These are phyloP conservation scores for Trichoderma aggressivum DNA, from an alignment of 2,329 filamentous ascomycete species.

Conservation along the genomic window DNA sequence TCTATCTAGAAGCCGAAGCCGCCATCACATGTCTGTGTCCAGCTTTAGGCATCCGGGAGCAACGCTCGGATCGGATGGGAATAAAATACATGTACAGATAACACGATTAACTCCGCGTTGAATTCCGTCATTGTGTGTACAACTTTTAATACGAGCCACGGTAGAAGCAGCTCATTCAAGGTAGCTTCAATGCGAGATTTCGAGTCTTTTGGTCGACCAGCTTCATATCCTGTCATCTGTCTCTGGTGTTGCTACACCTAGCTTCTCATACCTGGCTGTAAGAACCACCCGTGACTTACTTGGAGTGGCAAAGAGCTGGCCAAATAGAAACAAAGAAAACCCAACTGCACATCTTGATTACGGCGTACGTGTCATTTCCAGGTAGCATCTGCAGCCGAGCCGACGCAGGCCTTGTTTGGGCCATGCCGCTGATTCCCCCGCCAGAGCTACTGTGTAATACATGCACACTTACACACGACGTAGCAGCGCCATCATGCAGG, in stretches of 20 bases:
- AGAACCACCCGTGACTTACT: not conserved
- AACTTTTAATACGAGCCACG: not conserved
- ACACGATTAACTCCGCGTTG: not conserved
- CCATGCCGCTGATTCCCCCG: not conserved
- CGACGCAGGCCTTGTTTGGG: not conserved
- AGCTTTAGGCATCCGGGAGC: not conserved
- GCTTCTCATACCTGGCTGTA: not conserved
- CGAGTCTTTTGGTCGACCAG: not conserved
- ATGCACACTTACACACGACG: not conserved
- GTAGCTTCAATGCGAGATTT: not conserved
- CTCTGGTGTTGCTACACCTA: not conserved
- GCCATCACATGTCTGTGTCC: not conserved
- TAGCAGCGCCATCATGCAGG: slow-evolving; percentile 2
- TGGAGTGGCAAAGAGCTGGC: not conserved
- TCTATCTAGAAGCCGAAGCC: not conserved
- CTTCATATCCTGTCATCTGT: not conserved
- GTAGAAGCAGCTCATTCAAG: not conserved
- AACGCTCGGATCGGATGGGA: not conserved
- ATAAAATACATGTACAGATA: not conserved
- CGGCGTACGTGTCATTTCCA: not conserved
- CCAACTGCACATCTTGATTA: not conserved
- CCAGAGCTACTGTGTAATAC: not conserved
- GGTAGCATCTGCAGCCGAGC: not conserved
- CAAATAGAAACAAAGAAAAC: not conserved
- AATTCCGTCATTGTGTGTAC: not conserved